Evolutionary conservation across 345 rosid species (phyloP).

Genomic region (Lenwebbia sp.): DNA sequence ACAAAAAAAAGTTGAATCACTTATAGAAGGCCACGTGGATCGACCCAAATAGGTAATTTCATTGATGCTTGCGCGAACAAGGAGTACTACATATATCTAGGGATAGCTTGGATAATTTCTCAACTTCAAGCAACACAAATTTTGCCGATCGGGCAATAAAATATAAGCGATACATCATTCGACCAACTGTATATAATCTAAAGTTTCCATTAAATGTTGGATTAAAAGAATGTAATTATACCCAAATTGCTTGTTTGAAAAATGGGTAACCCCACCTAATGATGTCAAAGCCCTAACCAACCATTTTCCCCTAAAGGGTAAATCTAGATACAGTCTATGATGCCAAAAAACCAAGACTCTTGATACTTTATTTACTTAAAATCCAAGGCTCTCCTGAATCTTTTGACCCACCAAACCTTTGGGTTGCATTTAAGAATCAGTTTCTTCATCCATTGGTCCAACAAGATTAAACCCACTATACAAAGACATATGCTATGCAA

Average conservation of each 20-base stretch:
- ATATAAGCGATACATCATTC: neutral
- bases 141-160: neutral
- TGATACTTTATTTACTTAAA: neutral
- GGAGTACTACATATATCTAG: neutral
- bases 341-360: neutral
- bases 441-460: slow-evolving; percentile 10
- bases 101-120: neutral
- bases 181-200: neutral
- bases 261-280: neutral
- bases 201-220: neutral
- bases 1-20: neutral
- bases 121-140: neutral
- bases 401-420: slow-evolving; percentile 15
- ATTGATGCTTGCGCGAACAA: neutral
- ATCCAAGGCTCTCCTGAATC: slow-evolving; percentile 10
- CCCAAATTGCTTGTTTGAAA: neutral
- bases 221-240: neutral
- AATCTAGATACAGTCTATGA: neutral
- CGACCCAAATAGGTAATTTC: neutral
- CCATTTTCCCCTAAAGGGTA: neutral
- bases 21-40: neutral
- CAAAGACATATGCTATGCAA: neutral
- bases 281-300: neutral
- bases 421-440: slow-evolving; percentile 1
- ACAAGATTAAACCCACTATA: slow-evolving; percentile 14